Evolutionary conservation across 176 grass and related monocot species (phyloP), one percentile per base, ranked within the genome.

Genomic region (Phragmites australis): DNA sequence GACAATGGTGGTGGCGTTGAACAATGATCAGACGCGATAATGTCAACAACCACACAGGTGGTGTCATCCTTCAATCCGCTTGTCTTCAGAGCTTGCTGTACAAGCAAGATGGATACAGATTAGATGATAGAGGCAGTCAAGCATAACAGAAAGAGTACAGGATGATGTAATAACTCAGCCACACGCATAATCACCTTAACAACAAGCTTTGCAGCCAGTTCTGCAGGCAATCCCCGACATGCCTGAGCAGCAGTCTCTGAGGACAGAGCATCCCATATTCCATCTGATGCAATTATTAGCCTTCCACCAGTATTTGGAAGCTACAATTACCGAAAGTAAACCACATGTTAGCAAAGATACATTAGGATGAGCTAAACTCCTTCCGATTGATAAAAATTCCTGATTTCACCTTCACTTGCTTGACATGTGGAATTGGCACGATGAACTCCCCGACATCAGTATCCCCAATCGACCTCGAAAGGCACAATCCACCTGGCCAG

Each of bases 61-160:
- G 95, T 98, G 71, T 98, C 95, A 78, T 98, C 95, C 89, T 94
- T 98, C 86, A 98, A 71, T 43, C 95, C 95, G 70, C 90, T 94
- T 81, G 85, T 94, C 83, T 91, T 92, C 70, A 98, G 84, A 61
- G 95, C 95, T 94, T 98, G 88, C 92, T 98, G 74, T 16, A 85
- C 40, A 56, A 82, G 31, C 17, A 75, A 85, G 56, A 87, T 79
- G 51, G 69, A 79, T 44, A 43, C 63, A 22, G 17, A 26, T 77
- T 53, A 51, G 64, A 87, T 39, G 21, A 60, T 39, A 8, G 19
- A 74, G 46, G 57, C 21, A 73, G 67, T 37, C 30, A 78, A 79
- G 32, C 63, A 70, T 29, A 62, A 15, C 17, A 29, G 17, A 45
- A n/a, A 34, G 71, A 76, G 31, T 77, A 58, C 4, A 8, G 55